Percentiles rank a stretch among this genome's conserved stretches.
Evolutionary conservation across 2,329 filamentous ascomycete species (phyloP).

Genomic region (Botryosphaeria agaves): DNA sequence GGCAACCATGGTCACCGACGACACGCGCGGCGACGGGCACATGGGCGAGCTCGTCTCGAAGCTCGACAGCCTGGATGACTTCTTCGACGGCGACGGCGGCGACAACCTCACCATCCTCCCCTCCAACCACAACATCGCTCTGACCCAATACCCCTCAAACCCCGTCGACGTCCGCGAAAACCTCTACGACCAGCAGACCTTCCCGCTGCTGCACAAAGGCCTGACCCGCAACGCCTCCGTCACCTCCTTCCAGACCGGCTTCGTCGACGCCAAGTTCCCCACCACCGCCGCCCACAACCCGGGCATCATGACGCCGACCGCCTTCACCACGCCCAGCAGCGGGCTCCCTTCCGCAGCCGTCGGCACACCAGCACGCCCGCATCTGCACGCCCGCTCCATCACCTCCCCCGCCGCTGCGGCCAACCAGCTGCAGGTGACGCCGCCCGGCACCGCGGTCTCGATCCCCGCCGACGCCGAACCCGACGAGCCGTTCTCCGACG

Average conservation of each 20-base stretch:
- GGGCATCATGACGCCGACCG: slow-evolving; percentile 37
- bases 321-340: slow-evolving; percentile 21
- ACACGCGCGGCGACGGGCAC: slow-evolving; percentile 51
- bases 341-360: slow-evolving; percentile 11
- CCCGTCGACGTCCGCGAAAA: slow-evolving; percentile 52
- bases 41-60: slow-evolving; percentile 64
- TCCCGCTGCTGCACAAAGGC: slow-evolving; percentile 78
- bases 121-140: no score
- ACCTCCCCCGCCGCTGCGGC: slow-evolving; percentile 55
- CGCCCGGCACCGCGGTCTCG: slow-evolving; percentile 36
- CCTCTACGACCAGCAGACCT: slow-evolving; percentile 82
- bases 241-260: slow-evolving; percentile 72
- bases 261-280: slow-evolving; percentile 52
- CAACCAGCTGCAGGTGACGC: slow-evolving; percentile 23
- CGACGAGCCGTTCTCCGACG: slow-evolving; percentile 56
- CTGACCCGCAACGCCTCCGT: slow-evolving; percentile 52
- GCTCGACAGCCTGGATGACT: slow-evolving; percentile 36
- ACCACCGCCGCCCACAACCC: slow-evolving; percentile 30
- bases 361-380: slow-evolving; percentile 39
- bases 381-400: slow-evolving; percentile 63
- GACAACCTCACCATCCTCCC: slow-evolving; percentile 5
- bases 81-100: slow-evolving; percentile 29
- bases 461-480: slow-evolving; percentile 60
- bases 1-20: slow-evolving; percentile 86
- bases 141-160: slow-evolving; percentile 7